Percentiles rank a stretch among this genome's conserved stretches.
Conservation (phyloP, 768 basidiomycete genomes). For the Boletus rex-veris region DNA sequence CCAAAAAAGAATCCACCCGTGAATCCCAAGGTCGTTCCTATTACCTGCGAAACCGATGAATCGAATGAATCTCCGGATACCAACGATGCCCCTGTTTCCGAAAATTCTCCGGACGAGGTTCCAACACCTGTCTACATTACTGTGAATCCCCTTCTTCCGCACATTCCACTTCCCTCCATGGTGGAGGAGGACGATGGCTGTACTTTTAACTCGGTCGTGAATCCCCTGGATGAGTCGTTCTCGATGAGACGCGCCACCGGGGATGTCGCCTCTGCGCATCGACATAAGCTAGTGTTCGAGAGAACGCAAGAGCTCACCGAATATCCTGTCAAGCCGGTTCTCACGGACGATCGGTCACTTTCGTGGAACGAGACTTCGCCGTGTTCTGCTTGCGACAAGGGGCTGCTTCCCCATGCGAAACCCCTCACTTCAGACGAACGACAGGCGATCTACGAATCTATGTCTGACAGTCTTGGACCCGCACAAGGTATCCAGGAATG, state of each 20-base stretch:
- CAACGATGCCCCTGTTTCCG: slow-evolving; percentile 2
- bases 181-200: slow-evolving; percentile 2
- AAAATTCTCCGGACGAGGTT: slow-evolving; percentile 5
- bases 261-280: slow-evolving; percentile 28
- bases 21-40: slow-evolving; percentile 6
- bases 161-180: not conserved
- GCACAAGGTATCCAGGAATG: slow-evolving; percentile 46
- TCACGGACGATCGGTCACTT: slow-evolving; percentile 7
- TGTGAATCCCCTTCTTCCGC: slow-evolving; percentile 29
- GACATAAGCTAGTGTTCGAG: slow-evolving; percentile 26
- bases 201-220: slow-evolving; percentile 17
- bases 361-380: slow-evolving; percentile 17
- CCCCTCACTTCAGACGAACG: slow-evolving; percentile 46
- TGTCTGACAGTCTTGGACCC: slow-evolving; percentile 48
- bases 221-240: slow-evolving; percentile 25
- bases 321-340: slow-evolving; percentile 6
- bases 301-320: slow-evolving; percentile 24
- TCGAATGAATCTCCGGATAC: slow-evolving; percentile 6
- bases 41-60: slow-evolving; percentile 8
- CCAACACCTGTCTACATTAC: slow-evolving; percentile 12
- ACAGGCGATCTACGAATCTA: slow-evolving; percentile 46
- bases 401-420: slow-evolving; percentile 16
- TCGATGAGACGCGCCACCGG: slow-evolving; percentile 29
- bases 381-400: slow-evolving; percentile 18
- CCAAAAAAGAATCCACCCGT: slow-evolving; percentile 21